Conservation (phyloP, 2,329 filamentous ascomycete species). For the Pseudophaeomoniella oleicola region DNA sequence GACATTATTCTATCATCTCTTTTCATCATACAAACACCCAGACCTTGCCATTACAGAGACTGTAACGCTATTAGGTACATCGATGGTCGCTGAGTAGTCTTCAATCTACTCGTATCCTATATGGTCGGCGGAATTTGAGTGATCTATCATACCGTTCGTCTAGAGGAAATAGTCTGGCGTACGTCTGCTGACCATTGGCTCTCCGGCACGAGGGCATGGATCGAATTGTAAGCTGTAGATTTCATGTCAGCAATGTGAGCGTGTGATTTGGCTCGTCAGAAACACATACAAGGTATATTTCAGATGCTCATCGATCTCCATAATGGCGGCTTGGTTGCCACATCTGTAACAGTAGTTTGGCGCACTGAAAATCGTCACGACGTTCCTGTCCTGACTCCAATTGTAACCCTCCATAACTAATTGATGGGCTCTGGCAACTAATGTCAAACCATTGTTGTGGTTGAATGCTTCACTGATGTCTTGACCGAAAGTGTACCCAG, state of each 20-base stretch:
- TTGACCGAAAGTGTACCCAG: constrained; percentile 89
- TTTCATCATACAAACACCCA: neutral
- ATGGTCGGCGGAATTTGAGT: no score
- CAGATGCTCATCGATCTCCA: constrained; percentile 98
- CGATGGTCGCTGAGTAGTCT: no score
- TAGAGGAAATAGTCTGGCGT: constrained; percentile 99
- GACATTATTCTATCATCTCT: no score
- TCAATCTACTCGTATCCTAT: no score
- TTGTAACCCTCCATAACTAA: constrained; percentile 99
- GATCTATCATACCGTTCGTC: no score
- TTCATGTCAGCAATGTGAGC: constrained; percentile 13
- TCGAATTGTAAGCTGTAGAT: constrained; percentile 87
- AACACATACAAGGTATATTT: constrained; percentile 92
- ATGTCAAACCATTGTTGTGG: constrained; percentile 92
- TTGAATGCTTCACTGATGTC: constrained; percentile 99
- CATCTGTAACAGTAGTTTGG: constrained; percentile 98
- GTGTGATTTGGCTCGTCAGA: neutral
- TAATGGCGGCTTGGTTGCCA: constrained; percentile 98
- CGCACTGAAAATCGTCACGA: constrained; percentile 90
- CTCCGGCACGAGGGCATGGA: constrained; percentile 88
- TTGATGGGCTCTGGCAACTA: constrained; percentile 93
- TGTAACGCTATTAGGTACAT: no score
- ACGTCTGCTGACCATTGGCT: constrained; percentile 95
- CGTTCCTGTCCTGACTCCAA: constrained; percentile 96
- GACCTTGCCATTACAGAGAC: no score